Base-by-base conservation (phyloP, 2,329 filamentous ascomycete genomes). In the Diatrype stigma region DNA sequence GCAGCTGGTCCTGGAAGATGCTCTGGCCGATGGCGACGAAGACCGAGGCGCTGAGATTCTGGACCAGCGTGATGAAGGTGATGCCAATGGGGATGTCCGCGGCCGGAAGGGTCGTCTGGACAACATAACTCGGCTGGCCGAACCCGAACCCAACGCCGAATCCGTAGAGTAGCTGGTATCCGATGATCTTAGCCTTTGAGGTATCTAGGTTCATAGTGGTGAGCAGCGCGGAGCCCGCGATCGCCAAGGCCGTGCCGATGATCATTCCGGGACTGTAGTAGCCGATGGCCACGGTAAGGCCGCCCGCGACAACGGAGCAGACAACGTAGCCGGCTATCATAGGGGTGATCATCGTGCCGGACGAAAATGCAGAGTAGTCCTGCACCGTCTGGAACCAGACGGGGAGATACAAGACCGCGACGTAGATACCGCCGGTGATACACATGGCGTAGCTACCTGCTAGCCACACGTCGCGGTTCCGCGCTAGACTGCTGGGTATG, bases 131-230 rank as follows among this genome's bases (percentile, higher is more conserved):
- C 1, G 56, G 56, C 46, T 58, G 53, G 2, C 53, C 53, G 32
- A 58, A 58, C 2, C 54, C 57, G 11, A 57, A 50, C 1, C 57
- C 57, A 26, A 56, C 48, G n/a, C 57, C 57, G 19, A 58, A 57
- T 17, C 52, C 58, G 26, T 53, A 56, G 0, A 56, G 32, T 1
- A 56, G 16, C 47, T 60, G 52, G 32, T 56, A 57, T 1, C 57
- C 56, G 12, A 60, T 44, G 12, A 54, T 50, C 5, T 46, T 47
- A 32, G 48, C 49, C 12, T 30, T 54, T 11, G 47, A 22, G 12
- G 51, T 47, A 10, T 51, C 22, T n/a, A 55, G 23, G 12, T 51
- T 30, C 3, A 56, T 49, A 3, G 54, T 58, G 1, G 46, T 54
- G 4, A 60, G 48, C 17, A 60, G 32, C 1, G 53, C 52, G n/a